Percentiles rank a stretch among this genome's conserved stretches.
Evolutionary conservation across 495 filamentous ascomycete genomes (phyloP).

Genomic region (Penicillium longicatenatum): DNA sequence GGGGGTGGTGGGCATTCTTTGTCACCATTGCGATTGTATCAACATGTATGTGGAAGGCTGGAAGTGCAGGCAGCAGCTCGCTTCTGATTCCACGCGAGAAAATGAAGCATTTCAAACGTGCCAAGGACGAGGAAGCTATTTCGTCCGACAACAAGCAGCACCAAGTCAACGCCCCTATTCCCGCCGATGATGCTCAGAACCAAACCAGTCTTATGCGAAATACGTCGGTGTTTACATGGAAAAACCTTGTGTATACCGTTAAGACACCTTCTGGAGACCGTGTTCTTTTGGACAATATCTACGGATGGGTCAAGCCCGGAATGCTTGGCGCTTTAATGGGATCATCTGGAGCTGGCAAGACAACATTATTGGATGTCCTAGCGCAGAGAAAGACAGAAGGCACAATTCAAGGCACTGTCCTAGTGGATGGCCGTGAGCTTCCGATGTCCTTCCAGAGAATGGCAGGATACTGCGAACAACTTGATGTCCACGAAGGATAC

Average conservation of each 20-base stretch:
- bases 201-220: conserved; percentile 41
- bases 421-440: conserved; percentile 77
- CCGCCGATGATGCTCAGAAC: conserved; percentile 12
- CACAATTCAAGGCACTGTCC: conserved; percentile 80
- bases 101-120: conserved; percentile 24
- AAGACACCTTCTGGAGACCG: conserved; percentile 43
- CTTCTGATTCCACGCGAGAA: conserved; percentile 44
- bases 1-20: conserved; percentile 45
- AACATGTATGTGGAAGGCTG: conserved; percentile 37
- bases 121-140: conserved; percentile 31
- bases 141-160: conserved; percentile 18
- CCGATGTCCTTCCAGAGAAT: conserved; percentile 79
- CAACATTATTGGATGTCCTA: conserved; percentile 54
- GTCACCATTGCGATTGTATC: conserved; percentile 34
- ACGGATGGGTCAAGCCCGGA: conserved; percentile 91
- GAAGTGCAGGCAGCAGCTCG: conserved; percentile 26
- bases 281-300: conserved; percentile 71
- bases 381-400: conserved; percentile 78
- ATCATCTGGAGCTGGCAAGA: conserved; percentile 66
- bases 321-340: conserved; percentile 73
- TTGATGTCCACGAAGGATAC: conserved; percentile 60
- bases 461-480: conserved; percentile 60
- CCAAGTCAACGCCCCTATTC: conserved; percentile 10
- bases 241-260: conserved; percentile 57
- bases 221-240: conserved; percentile 62